A percentile compares a stretch with the other conserved stretches of the same genome.
These are phyloP conservation scores for Maudiozyma turicensis DNA, from an alignment of 805 yeast genomes.

Conservation along the genomic window DNA sequence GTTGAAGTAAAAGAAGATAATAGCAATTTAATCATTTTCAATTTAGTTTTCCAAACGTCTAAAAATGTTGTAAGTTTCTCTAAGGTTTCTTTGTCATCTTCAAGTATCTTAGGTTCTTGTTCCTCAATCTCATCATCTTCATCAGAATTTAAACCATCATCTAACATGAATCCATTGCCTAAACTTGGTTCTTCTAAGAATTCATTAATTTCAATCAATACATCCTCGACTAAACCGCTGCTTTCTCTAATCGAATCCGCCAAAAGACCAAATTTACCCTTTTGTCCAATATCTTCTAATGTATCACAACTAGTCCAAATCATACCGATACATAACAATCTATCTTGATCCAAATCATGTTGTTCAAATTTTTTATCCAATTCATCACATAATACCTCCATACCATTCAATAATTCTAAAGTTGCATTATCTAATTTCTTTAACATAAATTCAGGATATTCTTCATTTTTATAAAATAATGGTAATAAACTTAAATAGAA, in stretches of 20 bases:
- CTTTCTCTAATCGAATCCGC: slow-evolving; percentile 32
- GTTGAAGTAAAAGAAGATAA: slow-evolving; percentile 51
- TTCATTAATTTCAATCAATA: slow-evolving; percentile 54
- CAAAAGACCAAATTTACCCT: slow-evolving; percentile 47
- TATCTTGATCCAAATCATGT: slow-evolving; percentile 26
- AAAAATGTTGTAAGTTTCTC: slow-evolving; percentile 32
- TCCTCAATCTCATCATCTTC: slow-evolving; percentile 24
- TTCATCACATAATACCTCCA: slow-evolving; percentile 15
- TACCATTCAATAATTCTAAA: slow-evolving; percentile 17
- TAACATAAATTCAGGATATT: slow-evolving; percentile 16
- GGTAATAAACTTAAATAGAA: slow-evolving; percentile 21
- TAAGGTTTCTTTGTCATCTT: slow-evolving; percentile 24
- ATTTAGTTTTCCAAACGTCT: slow-evolving; percentile 35
- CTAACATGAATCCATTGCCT: slow-evolving; percentile 32
- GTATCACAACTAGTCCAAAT: slow-evolving; percentile 62
- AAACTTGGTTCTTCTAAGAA: slow-evolving; percentile 57
- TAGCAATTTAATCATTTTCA: slow-evolving; percentile 46
- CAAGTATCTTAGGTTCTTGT: slow-evolving; percentile 19
- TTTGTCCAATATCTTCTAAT: slow-evolving; percentile 32
- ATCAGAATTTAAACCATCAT: slow-evolving; percentile 24
- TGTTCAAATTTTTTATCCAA: slow-evolving; percentile 13
- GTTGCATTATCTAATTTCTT: slow-evolving; percentile 13
- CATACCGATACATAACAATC: slow-evolving; percentile 54
- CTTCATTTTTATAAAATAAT: slow-evolving; percentile 18
- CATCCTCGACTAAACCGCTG: slow-evolving; percentile 44